These are phyloP conservation scores for Hypoxylon sp. DNA, from an alignment of 2,329 filamentous ascomycete species.

Conservation along the genomic window DNA sequence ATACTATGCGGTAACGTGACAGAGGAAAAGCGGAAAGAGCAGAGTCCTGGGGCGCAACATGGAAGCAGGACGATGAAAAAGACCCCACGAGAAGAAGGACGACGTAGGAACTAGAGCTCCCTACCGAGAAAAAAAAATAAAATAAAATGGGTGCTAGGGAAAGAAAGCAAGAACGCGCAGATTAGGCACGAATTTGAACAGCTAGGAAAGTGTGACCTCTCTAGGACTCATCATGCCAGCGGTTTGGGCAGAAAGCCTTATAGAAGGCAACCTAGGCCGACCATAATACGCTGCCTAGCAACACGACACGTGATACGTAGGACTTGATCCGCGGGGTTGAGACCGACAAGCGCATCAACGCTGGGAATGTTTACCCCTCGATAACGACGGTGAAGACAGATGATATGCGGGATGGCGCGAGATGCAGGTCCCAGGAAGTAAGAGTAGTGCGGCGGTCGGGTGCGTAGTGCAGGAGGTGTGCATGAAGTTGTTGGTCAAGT, in stretches of 20 bases:
- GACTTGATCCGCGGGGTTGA: slow-evolving; percentile 32
- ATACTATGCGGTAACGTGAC: neutral
- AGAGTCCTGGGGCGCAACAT: neutral
- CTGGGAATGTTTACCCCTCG: slow-evolving; percentile 5
- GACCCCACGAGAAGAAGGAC: neutral
- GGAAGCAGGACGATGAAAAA: neutral
- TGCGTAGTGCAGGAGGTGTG: slow-evolving; percentile 29
- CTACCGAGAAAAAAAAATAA: neutral
- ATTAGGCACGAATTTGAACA: slow-evolving; percentile 23
- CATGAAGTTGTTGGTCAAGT: slow-evolving; percentile 27
- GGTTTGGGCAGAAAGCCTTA: slow-evolving; percentile 22
- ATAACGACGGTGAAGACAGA: slow-evolving; percentile 1
- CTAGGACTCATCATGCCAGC: slow-evolving; percentile 29
- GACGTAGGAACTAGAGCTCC: slow-evolving; percentile 1
- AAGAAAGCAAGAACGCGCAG: neutral
- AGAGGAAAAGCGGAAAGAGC: neutral
- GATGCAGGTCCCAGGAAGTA: slow-evolving; percentile 30
- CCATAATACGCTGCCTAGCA: slow-evolving; percentile 38
- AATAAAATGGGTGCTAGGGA: neutral
- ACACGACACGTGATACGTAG: slow-evolving; percentile 42
- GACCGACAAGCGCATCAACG: slow-evolving; percentile 9
- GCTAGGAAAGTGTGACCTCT: slow-evolving; percentile 22
- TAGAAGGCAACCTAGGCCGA: slow-evolving; percentile 37
- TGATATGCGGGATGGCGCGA: slow-evolving; percentile 19
- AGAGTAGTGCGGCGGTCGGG: slow-evolving; percentile 36